These are phyloP conservation scores for Iris pallida DNA, from an alignment of 116 monocot species.

Conservation along the genomic window DNA sequence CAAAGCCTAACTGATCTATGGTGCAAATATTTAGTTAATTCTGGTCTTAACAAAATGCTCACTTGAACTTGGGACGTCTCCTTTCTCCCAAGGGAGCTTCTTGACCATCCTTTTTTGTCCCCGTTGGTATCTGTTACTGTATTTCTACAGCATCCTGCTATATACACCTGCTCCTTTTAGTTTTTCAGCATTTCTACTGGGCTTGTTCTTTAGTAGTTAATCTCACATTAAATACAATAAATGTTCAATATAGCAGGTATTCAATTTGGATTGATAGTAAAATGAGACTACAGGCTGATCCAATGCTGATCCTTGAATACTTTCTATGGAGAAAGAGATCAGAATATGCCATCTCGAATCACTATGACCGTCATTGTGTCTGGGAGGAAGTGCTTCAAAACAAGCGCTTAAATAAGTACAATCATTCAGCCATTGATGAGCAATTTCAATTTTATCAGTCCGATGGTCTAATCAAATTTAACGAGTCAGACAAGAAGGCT, in stretches of 20 bases:
- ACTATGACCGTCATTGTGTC: slow-evolving; percentile 84
- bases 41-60: too few species aligned
- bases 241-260: slow-evolving; percentile 41
- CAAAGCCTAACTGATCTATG: too few species aligned
- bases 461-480: slow-evolving; percentile 70
- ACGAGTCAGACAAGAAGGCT: slow-evolving; percentile 48
- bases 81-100: too few species aligned
- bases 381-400: slow-evolving; percentile 93
- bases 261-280: slow-evolving; percentile 97
- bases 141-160: too few species aligned
- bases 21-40: too few species aligned
- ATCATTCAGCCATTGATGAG: slow-evolving; percentile 82
- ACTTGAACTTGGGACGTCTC: too few species aligned
- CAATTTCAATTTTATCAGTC: slow-evolving; percentile 83
- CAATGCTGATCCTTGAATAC: slow-evolving; percentile 73
- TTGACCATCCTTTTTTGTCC: too few species aligned
- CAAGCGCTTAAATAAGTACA: slow-evolving; percentile 85
- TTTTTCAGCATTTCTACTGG: too few species aligned
- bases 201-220: too few species aligned
- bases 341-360: slow-evolving; percentile 86
- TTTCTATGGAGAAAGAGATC: slow-evolving; percentile 69
- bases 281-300: slow-evolving; percentile 71
- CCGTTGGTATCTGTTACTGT: too few species aligned
- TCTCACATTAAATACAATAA: neutral
- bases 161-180: too few species aligned